Evolutionary conservation across 2,329 filamentous ascomycete species (phyloP).

Genomic region (Fusarium irregulare): DNA sequence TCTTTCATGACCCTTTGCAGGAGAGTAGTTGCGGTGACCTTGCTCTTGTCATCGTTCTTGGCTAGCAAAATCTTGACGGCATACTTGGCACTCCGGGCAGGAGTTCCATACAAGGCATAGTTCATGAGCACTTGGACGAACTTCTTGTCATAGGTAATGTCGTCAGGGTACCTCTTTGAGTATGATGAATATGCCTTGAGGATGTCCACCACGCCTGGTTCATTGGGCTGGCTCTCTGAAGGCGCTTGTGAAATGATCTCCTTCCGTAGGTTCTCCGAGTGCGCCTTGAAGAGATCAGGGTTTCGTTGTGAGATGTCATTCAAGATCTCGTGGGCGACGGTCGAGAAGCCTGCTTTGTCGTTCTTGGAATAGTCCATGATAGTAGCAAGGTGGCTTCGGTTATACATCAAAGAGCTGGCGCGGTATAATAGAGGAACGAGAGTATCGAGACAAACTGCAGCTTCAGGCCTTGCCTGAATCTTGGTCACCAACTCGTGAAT

Average conservation of each 20-base stretch:
- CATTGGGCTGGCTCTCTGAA: slow-evolving; percentile 72
- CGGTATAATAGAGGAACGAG: slow-evolving; percentile 86
- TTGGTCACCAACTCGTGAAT: slow-evolving; percentile 91
- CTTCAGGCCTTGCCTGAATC: slow-evolving; percentile 73
- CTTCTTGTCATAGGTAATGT: slow-evolving; percentile 83
- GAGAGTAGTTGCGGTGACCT: slow-evolving; percentile 87
- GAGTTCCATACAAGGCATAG: slow-evolving; percentile 85
- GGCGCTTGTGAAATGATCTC: slow-evolving; percentile 86
- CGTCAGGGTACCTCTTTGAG: slow-evolving; percentile 83
- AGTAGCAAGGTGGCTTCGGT: slow-evolving; percentile 89
- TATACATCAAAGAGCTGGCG: slow-evolving; percentile 87
- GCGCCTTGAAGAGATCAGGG: slow-evolving; percentile 90
- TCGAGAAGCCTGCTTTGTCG: slow-evolving; percentile 81
- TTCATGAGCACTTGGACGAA: slow-evolving; percentile 84
- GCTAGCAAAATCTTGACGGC: slow-evolving; percentile 90
- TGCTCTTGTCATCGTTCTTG: slow-evolving; percentile 75
- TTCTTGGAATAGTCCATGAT: slow-evolving; percentile 90
- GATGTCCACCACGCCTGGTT: slow-evolving; percentile 83
- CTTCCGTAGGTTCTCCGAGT: slow-evolving; percentile 91
- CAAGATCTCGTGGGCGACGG: slow-evolving; percentile 86
- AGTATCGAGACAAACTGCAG: slow-evolving; percentile 78
- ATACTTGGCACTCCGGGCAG: slow-evolving; percentile 88
- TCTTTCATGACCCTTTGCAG: slow-evolving; percentile 79
- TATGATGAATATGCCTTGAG: slow-evolving; percentile 95
- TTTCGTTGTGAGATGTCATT: slow-evolving; percentile 92